These are phyloP conservation scores for Mortierella sp. DNA, from an alignment of 371 early-diverging fungal species.

Conservation along the genomic window DNA sequence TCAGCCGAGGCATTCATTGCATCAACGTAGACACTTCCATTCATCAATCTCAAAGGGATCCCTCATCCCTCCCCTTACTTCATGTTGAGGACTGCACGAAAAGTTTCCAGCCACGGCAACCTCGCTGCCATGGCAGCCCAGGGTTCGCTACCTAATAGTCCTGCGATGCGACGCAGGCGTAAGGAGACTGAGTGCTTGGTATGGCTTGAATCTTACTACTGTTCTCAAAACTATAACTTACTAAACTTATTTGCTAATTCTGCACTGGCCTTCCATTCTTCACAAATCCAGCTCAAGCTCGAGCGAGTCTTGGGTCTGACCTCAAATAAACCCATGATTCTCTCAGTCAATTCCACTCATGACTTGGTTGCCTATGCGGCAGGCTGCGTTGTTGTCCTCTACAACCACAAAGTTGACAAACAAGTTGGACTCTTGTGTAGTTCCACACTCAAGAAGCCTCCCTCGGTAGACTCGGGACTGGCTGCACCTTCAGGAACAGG, in stretches of 20 bases:
- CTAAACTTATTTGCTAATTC: neutral
- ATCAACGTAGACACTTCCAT: neutral
- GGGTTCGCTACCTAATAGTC: slow-evolving; percentile 16
- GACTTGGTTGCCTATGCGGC: slow-evolving; percentile 83
- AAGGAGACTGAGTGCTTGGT: slow-evolving; percentile 44
- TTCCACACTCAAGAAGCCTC: slow-evolving; percentile 33
- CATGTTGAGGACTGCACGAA: slow-evolving; percentile 25
- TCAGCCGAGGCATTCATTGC: neutral
- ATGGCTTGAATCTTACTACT: neutral
- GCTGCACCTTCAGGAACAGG: slow-evolving; percentile 33
- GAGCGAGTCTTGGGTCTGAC: slow-evolving; percentile 77
- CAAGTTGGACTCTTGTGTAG: slow-evolving; percentile 73
- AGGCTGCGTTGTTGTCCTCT: slow-evolving; percentile 80
- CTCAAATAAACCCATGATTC: slow-evolving; percentile 65
- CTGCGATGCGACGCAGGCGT: slow-evolving; percentile 48
- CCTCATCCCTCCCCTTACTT: neutral
- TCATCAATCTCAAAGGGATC: neutral
- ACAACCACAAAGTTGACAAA: slow-evolving; percentile 76
- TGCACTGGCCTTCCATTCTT: neutral
- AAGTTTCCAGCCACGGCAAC: neutral
- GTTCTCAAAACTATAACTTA: neutral
- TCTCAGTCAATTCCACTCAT: slow-evolving; percentile 67
- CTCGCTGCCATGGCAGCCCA: neutral
- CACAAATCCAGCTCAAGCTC: slow-evolving; percentile 63
- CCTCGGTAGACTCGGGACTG: slow-evolving; percentile 13